These are phyloP conservation scores for Venturia asperata DNA, from an alignment of 2,329 filamentous ascomycete species.

Conservation along the genomic window DNA sequence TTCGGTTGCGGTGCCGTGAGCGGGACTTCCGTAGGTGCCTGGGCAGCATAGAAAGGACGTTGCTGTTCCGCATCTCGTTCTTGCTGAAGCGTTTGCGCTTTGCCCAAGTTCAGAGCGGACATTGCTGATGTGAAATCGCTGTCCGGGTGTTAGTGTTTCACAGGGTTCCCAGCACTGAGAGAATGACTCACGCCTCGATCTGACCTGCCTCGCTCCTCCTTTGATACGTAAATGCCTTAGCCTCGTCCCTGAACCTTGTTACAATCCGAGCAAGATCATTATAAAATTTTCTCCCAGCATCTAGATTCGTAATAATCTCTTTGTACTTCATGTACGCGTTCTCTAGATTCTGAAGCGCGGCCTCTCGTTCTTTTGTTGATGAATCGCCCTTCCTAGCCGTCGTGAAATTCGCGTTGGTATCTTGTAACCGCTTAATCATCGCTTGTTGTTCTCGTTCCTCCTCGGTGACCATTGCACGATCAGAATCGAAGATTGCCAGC, in stretches of 20 bases:
- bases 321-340: slow-evolving; percentile 94
- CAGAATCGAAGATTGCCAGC: slow-evolving; percentile 67
- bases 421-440: slow-evolving; percentile 59
- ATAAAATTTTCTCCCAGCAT: slow-evolving; percentile 91
- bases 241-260: slow-evolving; percentile 73
- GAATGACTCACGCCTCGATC: slow-evolving; percentile 59
- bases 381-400: slow-evolving; percentile 61
- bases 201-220: slow-evolving; percentile 72
- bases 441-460: slow-evolving; percentile 72
- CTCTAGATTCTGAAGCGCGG: slow-evolving; percentile 79
- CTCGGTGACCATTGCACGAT: slow-evolving; percentile 61
- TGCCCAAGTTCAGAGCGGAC: slow-evolving; percentile 48
- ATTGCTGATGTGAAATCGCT: slow-evolving; percentile 55
- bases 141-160: slow-evolving; percentile 22
- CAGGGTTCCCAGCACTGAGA: neutral
- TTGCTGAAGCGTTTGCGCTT: slow-evolving; percentile 37
- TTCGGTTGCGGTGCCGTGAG: slow-evolving; percentile 49
- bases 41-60: slow-evolving; percentile 51
- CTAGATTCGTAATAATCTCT: slow-evolving; percentile 85
- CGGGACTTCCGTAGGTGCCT: slow-evolving; percentile 43
- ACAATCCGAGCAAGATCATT: slow-evolving; percentile 90
- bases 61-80: slow-evolving; percentile 45
- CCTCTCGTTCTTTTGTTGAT: slow-evolving; percentile 67
- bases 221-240: slow-evolving; percentile 69
- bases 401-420: slow-evolving; percentile 72